A percentile compares a stretch with the other conserved stretches of the same genome.
Evolutionary conservation across 768 basidiomycete genomes (phyloP).

Genomic region (Rhodosporidiobolus sp.): DNA sequence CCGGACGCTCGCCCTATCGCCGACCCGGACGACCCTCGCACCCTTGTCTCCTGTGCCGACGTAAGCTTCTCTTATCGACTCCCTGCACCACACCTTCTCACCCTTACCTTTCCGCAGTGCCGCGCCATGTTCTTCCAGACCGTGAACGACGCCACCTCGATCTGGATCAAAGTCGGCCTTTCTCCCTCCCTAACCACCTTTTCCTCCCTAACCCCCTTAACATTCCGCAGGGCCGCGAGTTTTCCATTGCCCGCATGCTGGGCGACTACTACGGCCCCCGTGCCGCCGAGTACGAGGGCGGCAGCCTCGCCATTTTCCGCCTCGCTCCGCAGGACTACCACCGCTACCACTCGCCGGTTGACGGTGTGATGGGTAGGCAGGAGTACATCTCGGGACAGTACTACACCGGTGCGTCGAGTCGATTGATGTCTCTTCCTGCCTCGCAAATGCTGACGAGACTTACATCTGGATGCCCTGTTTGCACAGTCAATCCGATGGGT

Average conservation of each 20-base stretch:
- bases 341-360: slow-evolving; percentile 57
- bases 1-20: slow-evolving; percentile 72
- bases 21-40: slow-evolving; percentile 66
- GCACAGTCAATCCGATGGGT: slow-evolving; percentile 62
- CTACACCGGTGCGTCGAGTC: slow-evolving; percentile 84
- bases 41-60: slow-evolving; percentile 85
- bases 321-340: slow-evolving; percentile 62
- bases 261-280: slow-evolving; percentile 72
- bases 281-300: slow-evolving; percentile 69
- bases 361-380: slow-evolving; percentile 78
- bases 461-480: not conserved
- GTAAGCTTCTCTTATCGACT: slow-evolving; percentile 3
- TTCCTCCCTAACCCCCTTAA: too few species aligned
- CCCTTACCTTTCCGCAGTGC: slow-evolving; percentile 52
- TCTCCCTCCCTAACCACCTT: too few species aligned
- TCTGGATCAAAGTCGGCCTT: slow-evolving; percentile 95
- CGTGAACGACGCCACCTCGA: slow-evolving; percentile 73
- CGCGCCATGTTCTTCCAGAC: slow-evolving; percentile 92
- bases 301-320: slow-evolving; percentile 82
- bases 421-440: rapidly evolving
- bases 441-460: not conserved
- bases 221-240: slow-evolving; percentile 96
- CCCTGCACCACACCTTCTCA: not conserved
- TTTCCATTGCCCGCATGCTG: slow-evolving; percentile 72
- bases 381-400: slow-evolving; percentile 83